Evolutionary conservation across 768 basidiomycete genomes (phyloP).

Genomic region (Gloeopeniophorella convolvens): DNA sequence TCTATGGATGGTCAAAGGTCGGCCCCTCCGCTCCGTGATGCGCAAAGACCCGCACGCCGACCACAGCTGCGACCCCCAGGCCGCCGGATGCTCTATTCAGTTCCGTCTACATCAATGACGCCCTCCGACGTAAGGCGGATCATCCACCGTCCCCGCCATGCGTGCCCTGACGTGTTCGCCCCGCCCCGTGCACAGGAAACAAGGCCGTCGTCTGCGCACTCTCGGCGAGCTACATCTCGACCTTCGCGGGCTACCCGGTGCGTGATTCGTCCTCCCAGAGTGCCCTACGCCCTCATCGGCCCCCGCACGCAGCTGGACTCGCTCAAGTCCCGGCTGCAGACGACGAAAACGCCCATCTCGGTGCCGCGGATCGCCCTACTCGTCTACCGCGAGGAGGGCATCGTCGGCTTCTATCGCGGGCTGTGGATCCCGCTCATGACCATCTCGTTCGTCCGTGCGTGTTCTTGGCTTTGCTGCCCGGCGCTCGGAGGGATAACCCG

Average conservation of each 20-base stretch:
- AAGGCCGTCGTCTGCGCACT: conserved; percentile 88
- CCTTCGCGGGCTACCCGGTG: conserved; percentile 86
- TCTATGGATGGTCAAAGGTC: conserved; percentile 25
- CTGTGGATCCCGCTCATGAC: conserved; percentile 90
- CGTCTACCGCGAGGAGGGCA: conserved; percentile 80
- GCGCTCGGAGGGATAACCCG: conserved; percentile 8
- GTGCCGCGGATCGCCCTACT: conserved; percentile 64
- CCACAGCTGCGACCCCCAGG: conserved; percentile 1
- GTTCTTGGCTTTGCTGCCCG: conserved; percentile 2
- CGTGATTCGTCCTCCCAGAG: conserved; percentile 15
- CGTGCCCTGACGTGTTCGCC: conserved; percentile 14
- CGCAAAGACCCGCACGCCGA: conserved; percentile 1
- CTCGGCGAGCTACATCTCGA: conserved; percentile 87
- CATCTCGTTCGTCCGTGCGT: conserved; percentile 93
- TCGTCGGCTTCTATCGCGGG: conserved; percentile 86
- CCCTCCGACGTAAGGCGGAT: conserved; percentile 17
- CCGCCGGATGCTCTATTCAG: conserved; percentile 16
- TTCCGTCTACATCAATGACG: conserved; percentile 20
- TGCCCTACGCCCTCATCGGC: neutral
- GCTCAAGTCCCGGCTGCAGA: conserved; percentile 89
- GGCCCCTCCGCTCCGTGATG: conserved; percentile 2
- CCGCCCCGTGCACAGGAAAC: conserved; percentile 44
- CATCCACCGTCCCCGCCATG: neutral
- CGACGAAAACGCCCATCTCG: conserved; percentile 66
- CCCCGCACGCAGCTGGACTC: conserved; percentile 65